Evolutionary conservation across 2,329 filamentous ascomycete species (phyloP).

Genomic region (Pseudogymnoascus sp.): DNA sequence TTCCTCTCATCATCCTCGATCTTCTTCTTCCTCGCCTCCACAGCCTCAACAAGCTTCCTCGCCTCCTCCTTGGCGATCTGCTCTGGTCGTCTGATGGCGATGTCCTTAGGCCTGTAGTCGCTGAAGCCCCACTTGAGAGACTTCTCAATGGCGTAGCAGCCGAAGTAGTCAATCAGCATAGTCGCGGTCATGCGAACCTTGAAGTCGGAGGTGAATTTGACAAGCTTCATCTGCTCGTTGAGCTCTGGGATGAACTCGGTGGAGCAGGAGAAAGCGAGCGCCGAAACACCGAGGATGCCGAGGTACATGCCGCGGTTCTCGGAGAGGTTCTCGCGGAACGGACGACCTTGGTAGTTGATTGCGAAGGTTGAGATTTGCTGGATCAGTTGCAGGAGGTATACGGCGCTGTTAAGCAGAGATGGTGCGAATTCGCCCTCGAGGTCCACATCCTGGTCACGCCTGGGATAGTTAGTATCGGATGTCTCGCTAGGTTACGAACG

Average conservation of each 20-base stretch:
- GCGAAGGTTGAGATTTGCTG: constrained; percentile 98
- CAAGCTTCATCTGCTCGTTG: constrained; percentile 86
- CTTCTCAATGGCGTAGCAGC: constrained; percentile 83
- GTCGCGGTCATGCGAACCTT: constrained; percentile 74
- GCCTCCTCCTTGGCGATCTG: constrained; percentile 71
- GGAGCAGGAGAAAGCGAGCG: constrained; percentile 85
- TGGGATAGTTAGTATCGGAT: constrained; percentile 27
- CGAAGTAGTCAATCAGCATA: constrained; percentile 82
- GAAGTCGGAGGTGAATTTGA: constrained; percentile 84
- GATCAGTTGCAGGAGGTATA: constrained; percentile 95
- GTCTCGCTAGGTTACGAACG: background rate
- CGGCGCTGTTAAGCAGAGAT: constrained; percentile 89
- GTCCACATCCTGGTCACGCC: constrained; percentile 60
- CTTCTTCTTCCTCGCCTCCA: constrained; percentile 36
- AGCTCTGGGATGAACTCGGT: constrained; percentile 94
- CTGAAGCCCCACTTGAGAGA: constrained; percentile 78
- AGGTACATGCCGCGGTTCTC: constrained; percentile 99
- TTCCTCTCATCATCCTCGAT: constrained; percentile 46
- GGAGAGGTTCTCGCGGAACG: constrained; percentile 90
- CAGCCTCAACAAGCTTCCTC: constrained; percentile 55
- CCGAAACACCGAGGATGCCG: constrained; percentile 83
- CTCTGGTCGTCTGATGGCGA: constrained; percentile 77
- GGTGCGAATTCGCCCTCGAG: constrained; percentile 92
- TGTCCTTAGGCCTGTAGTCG: constrained; percentile 89
- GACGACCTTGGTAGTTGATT: constrained; percentile 97